Evolutionary conservation across 768 basidiomycete genomes (phyloP).

Genomic region (Boletellus ananiceps): DNA sequence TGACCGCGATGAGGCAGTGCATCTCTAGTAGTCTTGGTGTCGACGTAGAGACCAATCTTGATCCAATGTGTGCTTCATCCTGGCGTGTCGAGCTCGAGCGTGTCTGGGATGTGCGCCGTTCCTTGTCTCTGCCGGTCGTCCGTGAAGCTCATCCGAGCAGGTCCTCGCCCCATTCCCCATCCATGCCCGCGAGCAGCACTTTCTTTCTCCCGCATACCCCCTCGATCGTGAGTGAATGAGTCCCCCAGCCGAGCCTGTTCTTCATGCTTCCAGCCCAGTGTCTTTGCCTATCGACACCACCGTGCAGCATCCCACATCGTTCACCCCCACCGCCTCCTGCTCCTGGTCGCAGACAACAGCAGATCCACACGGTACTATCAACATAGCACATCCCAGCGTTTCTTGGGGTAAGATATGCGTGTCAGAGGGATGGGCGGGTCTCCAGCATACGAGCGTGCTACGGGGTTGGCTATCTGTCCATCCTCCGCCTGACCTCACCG

Average conservation of each 20-base stretch:
- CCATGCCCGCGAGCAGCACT: conserved; percentile 80
- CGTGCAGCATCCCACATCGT: conserved; percentile 55
- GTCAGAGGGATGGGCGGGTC: conserved; percentile 81
- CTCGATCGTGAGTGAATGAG: conserved; percentile 46
- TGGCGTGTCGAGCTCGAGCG: conserved; percentile 26
- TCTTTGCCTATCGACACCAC: conserved; percentile 10
- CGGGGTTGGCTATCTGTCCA: conserved; percentile 58
- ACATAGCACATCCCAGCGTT: conserved; percentile 61
- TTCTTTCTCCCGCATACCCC: conserved; percentile 73
- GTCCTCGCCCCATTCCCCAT: conserved; percentile 82
- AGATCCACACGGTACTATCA: conserved; percentile 43
- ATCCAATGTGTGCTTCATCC: not conserved
- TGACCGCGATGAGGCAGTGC: too few species aligned
- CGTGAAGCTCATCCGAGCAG: conserved; percentile 31
- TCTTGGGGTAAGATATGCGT: conserved; percentile 64
- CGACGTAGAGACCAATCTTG: too few species aligned
- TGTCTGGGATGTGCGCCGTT: conserved; percentile 26
- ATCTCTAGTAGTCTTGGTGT: too few species aligned
- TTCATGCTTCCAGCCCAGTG: conserved; percentile 6
- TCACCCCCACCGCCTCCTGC: conserved; percentile 38
- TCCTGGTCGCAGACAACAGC: conserved; percentile 50
- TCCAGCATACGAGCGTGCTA: conserved; percentile 76
- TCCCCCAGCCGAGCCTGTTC: not conserved
- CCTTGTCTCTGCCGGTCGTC: not conserved
- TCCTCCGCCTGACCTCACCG: conserved; percentile 34